These are phyloP conservation scores for Verbena officinalis DNA, from an alignment of 257 asterid genomes.

Conservation along the genomic window DNA sequence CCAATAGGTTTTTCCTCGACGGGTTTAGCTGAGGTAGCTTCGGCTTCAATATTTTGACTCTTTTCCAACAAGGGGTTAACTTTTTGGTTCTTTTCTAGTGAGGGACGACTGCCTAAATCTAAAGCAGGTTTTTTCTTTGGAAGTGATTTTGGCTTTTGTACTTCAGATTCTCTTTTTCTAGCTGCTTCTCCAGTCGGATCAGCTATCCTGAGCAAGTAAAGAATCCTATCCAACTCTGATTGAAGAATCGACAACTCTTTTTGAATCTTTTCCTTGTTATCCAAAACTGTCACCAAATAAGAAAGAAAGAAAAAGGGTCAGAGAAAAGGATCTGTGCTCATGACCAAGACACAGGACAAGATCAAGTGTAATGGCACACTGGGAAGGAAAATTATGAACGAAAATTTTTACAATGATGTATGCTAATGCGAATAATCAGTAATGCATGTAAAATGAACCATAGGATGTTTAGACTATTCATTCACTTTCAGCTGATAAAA, in stretches of 20 bases:
- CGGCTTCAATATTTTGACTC: slow-evolving; percentile 36
- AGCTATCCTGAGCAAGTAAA: slow-evolving; percentile 86
- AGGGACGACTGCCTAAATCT: slow-evolving; percentile 31
- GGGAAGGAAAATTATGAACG: background rate
- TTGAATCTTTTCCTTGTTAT: slow-evolving; percentile 56
- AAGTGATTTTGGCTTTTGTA: slow-evolving; percentile 40
- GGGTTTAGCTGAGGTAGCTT: slow-evolving; percentile 36
- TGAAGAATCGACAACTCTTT: slow-evolving; percentile 68
- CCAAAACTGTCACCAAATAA: slow-evolving; percentile 56
- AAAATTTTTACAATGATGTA: background rate
- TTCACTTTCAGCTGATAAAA: slow-evolving; percentile 2
- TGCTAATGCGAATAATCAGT: background rate
- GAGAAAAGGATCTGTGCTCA: slow-evolving; percentile 1
- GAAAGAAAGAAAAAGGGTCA: slow-evolving; percentile 29
- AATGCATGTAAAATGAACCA: background rate
- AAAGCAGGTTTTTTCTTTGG: slow-evolving; percentile 30
- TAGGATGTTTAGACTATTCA: background rate
- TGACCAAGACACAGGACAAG: no score
- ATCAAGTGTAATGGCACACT: no score
- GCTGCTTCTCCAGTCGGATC: slow-evolving; percentile 95
- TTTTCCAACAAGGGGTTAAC: slow-evolving; percentile 29
- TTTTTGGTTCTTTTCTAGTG: slow-evolving; percentile 27
- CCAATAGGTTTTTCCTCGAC: slow-evolving; percentile 33
- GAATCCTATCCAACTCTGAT: slow-evolving; percentile 80
- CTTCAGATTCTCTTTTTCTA: slow-evolving; percentile 55